Evolutionary conservation across 345 rosid species (phyloP).

Genomic region (Hibiscus syriacus): DNA sequence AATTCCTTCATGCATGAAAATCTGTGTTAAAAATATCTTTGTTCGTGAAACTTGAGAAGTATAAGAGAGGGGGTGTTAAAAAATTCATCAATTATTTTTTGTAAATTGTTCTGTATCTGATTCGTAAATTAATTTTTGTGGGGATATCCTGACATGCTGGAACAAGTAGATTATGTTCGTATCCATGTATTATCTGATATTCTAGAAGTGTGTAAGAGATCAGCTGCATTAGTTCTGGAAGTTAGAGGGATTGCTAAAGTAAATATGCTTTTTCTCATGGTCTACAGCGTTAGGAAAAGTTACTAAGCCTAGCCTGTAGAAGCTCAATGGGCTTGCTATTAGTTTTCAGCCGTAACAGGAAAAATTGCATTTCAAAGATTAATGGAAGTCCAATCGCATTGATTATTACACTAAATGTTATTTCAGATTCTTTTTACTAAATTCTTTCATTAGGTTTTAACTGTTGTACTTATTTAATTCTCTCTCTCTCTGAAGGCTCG

Average conservation of each 20-base stretch:
- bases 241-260: not conserved
- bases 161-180: not conserved
- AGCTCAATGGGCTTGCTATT: not conserved
- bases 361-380: not conserved
- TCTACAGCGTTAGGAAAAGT: not conserved
- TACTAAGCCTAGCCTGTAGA: not conserved
- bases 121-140: no score
- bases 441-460: slow-evolving; percentile 1
- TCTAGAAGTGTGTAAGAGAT: not conserved
- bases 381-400: not conserved
- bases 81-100: no score
- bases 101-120: no score
- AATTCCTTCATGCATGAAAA: not conserved
- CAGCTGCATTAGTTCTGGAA: not conserved
- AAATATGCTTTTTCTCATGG: not conserved
- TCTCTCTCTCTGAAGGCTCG: slow-evolving; percentile 27
- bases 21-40: not conserved
- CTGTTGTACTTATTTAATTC: not conserved
- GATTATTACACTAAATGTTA: not conserved
- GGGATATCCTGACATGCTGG: not conserved
- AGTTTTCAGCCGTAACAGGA: not conserved
- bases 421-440: not conserved
- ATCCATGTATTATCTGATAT: not conserved
- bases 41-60: no score
- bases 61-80: no score